Base-by-base conservation (phyloP, 345 rosid species). In the Salix purpurea region DNA sequence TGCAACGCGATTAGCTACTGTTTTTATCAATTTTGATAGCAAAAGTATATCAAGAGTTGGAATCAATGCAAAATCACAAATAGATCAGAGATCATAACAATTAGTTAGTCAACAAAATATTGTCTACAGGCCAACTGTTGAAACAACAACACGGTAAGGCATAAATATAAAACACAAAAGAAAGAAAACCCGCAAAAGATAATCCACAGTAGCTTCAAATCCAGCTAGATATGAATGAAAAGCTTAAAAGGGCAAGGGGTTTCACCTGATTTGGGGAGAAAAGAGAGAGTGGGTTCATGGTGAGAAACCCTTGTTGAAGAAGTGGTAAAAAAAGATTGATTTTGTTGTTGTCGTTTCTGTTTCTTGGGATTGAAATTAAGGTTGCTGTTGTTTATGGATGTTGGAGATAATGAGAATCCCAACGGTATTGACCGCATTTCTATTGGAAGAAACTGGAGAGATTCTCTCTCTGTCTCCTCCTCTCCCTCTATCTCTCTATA, bases 371-470 rank as follows among this genome's bases (percentile, higher is more conserved):
- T 75, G 83, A 83, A 74, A 76, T 76, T 67, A 58, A 77, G 76
- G 23, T 21, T 13, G 79, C 58, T 71, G 70, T 70, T 70, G 21
- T 65, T 76, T 50, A 77, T 9, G 39, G 78, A 72, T 65, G 83
- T 69, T 46, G 90, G 84, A 62, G 84, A 88, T 11, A 84, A 84
- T 75, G 93, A 61, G 75, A 86, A 74, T 83, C 92, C 96, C 71
- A 91, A 85, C 74, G 90, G 87, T 67, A 88, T 73, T 77, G 93
- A 87, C 92, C 86, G 86, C 98, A 94, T 92, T 80, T 86, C 85
- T 67, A 19, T n/a, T 26, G 26, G 65, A 26, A 75, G 24, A n/a
- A 3, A 56, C 64, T n/a, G 64, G 28, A 60, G 56, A 73, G 78
- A 54, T 52, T 76, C 65, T 58, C 24, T 58, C 70, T 62, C 66